Evolutionary conservation across 2,329 filamentous ascomycete species (phyloP).

Genomic region (Alternaria sp.): DNA sequence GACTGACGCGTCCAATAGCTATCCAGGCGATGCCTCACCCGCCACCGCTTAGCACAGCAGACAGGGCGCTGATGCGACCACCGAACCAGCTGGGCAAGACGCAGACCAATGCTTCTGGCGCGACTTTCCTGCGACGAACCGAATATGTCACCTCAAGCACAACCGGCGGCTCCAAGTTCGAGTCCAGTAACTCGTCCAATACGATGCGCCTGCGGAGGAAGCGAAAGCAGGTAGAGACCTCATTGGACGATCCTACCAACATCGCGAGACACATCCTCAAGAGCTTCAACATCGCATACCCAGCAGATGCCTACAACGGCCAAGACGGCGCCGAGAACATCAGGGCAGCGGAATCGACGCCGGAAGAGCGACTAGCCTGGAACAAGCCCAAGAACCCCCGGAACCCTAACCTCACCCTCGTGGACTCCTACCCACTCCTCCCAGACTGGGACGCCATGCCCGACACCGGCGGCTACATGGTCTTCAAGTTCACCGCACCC

Average conservation of each 20-base stretch:
- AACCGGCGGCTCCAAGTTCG: slow-evolving; percentile 52
- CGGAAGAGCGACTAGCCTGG: slow-evolving; percentile 65
- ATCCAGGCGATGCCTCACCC: slow-evolving; percentile 79
- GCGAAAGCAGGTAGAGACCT: slow-evolving; percentile 45
- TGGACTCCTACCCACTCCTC: slow-evolving; percentile 66
- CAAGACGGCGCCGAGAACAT: slow-evolving; percentile 65
- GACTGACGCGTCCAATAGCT: slow-evolving; percentile 58
- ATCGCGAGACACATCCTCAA: slow-evolving; percentile 67
- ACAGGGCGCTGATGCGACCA: slow-evolving; percentile 82
- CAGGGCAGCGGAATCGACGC: slow-evolving; percentile 59
- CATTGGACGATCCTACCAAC: slow-evolving; percentile 65
- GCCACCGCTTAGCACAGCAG: slow-evolving; percentile 78
- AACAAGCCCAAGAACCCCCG: slow-evolving; percentile 64
- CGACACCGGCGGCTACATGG: slow-evolving; percentile 63
- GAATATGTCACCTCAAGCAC: slow-evolving; percentile 80
- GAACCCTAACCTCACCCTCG: slow-evolving; percentile 62
- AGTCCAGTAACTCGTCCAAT: slow-evolving; percentile 59
- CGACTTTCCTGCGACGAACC: slow-evolving; percentile 93
- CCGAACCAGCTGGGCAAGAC: slow-evolving; percentile 85
- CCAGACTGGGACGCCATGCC: slow-evolving; percentile 67
- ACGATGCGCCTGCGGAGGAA: slow-evolving; percentile 50
- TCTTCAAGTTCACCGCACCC: slow-evolving; percentile 68
- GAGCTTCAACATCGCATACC: slow-evolving; percentile 69
- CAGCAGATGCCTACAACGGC: slow-evolving; percentile 69
- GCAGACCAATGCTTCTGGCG: slow-evolving; percentile 74